Evolutionary conservation across 371 early-diverging fungal genomes (phyloP).

Genomic region (Dichotomocladium elegans): DNA sequence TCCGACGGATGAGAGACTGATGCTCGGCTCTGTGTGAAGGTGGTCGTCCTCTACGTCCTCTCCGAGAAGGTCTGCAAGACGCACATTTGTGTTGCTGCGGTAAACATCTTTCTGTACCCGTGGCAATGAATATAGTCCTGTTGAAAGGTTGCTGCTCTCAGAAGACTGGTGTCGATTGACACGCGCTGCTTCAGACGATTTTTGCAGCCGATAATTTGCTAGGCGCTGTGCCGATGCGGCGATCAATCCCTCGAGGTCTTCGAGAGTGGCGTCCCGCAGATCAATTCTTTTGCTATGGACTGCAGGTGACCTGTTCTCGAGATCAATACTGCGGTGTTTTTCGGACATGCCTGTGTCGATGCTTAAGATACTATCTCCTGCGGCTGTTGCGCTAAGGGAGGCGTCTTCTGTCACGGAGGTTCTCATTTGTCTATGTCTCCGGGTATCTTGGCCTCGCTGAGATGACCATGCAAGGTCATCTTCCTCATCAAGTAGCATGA

Average conservation of each 20-base stretch:
- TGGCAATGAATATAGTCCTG: background rate
- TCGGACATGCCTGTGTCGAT: background rate
- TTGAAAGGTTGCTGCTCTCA: too few relatives aligned
- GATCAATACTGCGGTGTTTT: too few relatives aligned
- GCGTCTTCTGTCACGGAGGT: constrained; percentile 1
- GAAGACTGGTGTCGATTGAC: too few relatives aligned
- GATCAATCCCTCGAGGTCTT: constrained; percentile 42
- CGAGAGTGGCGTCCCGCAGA: constrained; percentile 36
- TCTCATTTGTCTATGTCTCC: background rate
- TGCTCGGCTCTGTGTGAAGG: too few relatives aligned
- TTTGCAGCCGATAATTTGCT: constrained; percentile 30
- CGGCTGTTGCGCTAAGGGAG: too few relatives aligned
- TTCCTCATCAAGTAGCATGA: background rate
- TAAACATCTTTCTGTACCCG: background rate
- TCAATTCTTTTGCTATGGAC: constrained; percentile 16
- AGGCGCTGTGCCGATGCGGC: constrained; percentile 44
- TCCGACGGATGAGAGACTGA: too few relatives aligned
- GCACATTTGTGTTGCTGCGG: background rate
- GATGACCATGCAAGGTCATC: too few relatives aligned
- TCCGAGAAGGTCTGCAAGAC: background rate
- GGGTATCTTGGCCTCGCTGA: too few relatives aligned
- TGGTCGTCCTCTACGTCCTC: too few relatives aligned
- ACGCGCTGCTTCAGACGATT: background rate
- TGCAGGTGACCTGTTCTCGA: background rate
- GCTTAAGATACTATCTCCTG: too few relatives aligned